These are phyloP conservation scores for Penicillium sp. DNA, from an alignment of 2,329 filamentous ascomycete genomes.

Conservation along the genomic window DNA sequence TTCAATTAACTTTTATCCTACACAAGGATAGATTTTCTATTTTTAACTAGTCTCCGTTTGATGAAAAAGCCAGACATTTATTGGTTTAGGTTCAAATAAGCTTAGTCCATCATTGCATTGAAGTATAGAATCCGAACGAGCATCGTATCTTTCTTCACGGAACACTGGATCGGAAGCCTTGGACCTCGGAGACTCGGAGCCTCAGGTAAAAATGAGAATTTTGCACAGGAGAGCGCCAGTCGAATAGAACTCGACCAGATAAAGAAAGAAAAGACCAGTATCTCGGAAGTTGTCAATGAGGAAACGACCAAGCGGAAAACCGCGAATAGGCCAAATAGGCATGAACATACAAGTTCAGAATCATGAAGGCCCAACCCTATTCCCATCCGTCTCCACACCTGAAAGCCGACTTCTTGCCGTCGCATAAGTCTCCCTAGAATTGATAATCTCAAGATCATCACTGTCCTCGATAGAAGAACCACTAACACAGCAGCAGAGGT, in stretches of 20 bases:
- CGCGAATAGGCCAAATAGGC: background rate
- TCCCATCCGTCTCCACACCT: background rate
- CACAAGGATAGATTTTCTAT: too few relatives aligned
- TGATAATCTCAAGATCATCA: slow-evolving; percentile 1
- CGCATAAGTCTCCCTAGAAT: slow-evolving; percentile 17
- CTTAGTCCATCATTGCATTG: too few relatives aligned
- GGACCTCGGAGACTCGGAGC: too few relatives aligned
- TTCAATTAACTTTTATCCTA: too few relatives aligned
- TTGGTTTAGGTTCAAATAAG: too few relatives aligned
- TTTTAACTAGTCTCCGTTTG: background rate
- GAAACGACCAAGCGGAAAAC: background rate
- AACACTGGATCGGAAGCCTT: too few relatives aligned
- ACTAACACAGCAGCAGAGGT: slow-evolving; percentile 10
- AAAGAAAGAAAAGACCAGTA: background rate
- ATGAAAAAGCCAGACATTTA: too few relatives aligned
- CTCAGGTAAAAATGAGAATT: background rate
- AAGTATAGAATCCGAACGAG: too few relatives aligned
- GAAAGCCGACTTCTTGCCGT: slow-evolving; percentile 14
- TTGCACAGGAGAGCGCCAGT: background rate
- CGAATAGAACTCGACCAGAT: background rate
- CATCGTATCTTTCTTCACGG: too few relatives aligned
- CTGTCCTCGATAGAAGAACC: background rate
- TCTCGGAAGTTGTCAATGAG: too few relatives aligned
- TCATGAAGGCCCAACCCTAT: background rate
- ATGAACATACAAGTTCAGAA: background rate